Evolutionary conservation across 805 yeast species (phyloP), one percentile per base, ranked within the genome.

Genomic region (Nakazawaea populi): DNA sequence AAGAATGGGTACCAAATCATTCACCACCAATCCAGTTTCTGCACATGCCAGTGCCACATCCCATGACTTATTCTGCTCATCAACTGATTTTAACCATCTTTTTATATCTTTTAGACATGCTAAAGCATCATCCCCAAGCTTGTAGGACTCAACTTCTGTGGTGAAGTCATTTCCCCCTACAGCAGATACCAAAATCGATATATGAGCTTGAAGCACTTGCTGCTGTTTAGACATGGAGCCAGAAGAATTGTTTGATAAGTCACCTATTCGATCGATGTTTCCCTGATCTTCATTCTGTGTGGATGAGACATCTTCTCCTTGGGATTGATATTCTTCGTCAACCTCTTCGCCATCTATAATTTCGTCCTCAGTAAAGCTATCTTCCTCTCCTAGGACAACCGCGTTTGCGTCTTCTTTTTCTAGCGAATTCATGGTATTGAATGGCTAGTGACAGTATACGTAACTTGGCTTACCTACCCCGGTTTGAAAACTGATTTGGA

Each of bases 11-110:
- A 85, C 63, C 49, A 94, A 66, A 66, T 92, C 98, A 57, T 80
- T 82, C 1, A 72, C 63, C 5, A 92, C 84, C 9, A 94, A 71
- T 1, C 86, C 85, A 11, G 87, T 81, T 49, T 87, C 92, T 5
- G 89, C 87, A 55, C 95, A 85, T 0, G 96, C 96, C 47, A 87
- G 74, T 0, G 96, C 96, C 5, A 92, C 97, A 54, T 85, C 89
- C 74, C 82, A 84, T 12, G 83, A 73, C 48, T 79, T 74, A 48
- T 80, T 75, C 42, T 75, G 75, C 51, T 88, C 94, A 65, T 92
- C 98, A 44, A 88, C 91, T 1, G 85, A 74, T 56, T 81, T 82
- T 49, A 94, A 77, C 97, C 98, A 92, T 58, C 87, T 75, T 63
- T 89, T 89, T 54, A 94, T 67, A 67, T 94, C 99, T 58, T 87